A percentile compares a stretch with the other conserved stretches of the same genome.
Evolutionary conservation across 75 land plant species (phyloP).

Genomic region (Pinus tabuliformis): DNA sequence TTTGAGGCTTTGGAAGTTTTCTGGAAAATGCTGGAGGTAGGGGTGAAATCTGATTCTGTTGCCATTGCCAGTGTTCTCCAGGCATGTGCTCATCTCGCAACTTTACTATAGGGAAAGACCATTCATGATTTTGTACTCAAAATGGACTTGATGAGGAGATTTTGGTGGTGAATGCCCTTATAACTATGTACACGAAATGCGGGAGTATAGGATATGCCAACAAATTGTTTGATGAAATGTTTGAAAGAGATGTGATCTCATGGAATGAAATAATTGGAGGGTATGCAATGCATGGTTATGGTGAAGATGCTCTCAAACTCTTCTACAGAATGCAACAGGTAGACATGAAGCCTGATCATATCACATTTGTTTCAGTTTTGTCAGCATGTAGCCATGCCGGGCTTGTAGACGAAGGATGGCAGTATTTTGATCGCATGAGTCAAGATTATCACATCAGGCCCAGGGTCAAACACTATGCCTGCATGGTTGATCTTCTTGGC

Average conservation of each 20-base stretch:
- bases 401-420: conserved; percentile 16
- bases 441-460: neutral
- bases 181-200: conserved; percentile 12
- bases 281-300: conserved; percentile 11
- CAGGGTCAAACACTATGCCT: conserved; percentile 14
- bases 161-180: neutral
- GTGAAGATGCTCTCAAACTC: conserved; percentile 12
- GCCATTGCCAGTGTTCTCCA: neutral
- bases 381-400: conserved; percentile 26
- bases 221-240: conserved; percentile 2
- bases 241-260: conserved; percentile 2
- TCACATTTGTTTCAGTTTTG: conserved; percentile 12
- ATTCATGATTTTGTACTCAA: conserved; percentile 1
- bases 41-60: neutral
- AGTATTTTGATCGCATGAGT: conserved; percentile 10
- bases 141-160: neutral
- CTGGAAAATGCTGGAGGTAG: neutral
- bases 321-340: conserved; percentile 11
- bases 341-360: conserved; percentile 12
- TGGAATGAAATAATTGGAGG: conserved; percentile 22
- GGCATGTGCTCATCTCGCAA: neutral
- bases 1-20: neutral
- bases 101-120: neutral
- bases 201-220: neutral
- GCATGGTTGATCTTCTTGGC: conserved; percentile 28